Evolutionary conservation across 768 basidiomycete genomes (phyloP), one percentile per base, ranked within the genome.

Genomic region (Leucosporidium yakuticum): DNA sequence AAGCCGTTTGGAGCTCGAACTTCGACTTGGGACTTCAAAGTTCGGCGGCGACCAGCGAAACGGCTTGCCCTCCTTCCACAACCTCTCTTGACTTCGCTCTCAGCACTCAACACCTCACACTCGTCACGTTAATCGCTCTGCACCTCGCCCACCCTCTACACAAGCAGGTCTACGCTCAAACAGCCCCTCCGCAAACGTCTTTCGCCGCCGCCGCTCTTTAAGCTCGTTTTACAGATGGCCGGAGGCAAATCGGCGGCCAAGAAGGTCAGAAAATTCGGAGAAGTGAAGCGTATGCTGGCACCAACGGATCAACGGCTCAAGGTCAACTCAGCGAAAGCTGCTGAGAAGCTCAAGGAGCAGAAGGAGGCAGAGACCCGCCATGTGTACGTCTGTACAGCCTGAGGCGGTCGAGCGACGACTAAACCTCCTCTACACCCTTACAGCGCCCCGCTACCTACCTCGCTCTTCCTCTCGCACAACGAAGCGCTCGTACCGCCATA

Each of bases 401-500:
- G 29, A 29, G 14, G 23, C 12, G 66, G 51, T 55, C 23, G 47
- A 56, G 59, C 4, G 25, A 31, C 29, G 25, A 23, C 7, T 47
- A 29, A n/a, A 62, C 51, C 20, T 65, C 36, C 69, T 55, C 31
- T 17, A 51, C 50, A 51, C 55, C 8, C 23, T 32, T 48, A 23
- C 76, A 95, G 92, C 56, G 85, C 89, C 5, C 88, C 90, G 76
- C 83, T 88, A 53, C 86, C 93, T n/a, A 89, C 92, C 36, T 91
- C 93, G 25, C 82, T 97, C 73, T 97, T 97, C 83, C 83, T 99
- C 51, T 87, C 89, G 6, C 96, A 98, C 79, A 98, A 99, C 78
- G 87, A 89, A 27, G 88, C 96, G 25, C 88, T 99, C 57, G 94
- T 91, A 0, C 96, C 96, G 0, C 96, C 96, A 4, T 99, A 98